phyloP scores from a whole-genome alignment of 805 yeast species.

The Pichia phayaonensis region DNA sequence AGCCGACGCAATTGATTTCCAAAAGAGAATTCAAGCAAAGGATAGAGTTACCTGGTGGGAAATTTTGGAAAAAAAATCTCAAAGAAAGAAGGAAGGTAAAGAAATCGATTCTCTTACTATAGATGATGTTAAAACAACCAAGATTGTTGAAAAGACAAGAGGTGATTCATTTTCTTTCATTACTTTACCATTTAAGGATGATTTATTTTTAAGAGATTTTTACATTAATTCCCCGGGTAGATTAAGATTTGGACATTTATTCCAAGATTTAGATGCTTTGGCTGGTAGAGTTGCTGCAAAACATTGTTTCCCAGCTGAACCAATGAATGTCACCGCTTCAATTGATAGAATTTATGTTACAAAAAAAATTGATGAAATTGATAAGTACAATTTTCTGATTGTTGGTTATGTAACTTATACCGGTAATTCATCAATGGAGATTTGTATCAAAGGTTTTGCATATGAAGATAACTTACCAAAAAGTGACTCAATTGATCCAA shows the following conservation, averaged over 20 bases:
- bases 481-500: conserved; percentile 37
- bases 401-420: conserved; percentile 95
- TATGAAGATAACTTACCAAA: conserved; percentile 48
- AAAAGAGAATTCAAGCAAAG: conserved; percentile 29
- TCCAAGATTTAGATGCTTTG: conserved; percentile 88
- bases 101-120: conserved; percentile 63
- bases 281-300: conserved; percentile 92
- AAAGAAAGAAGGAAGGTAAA: conserved; percentile 66
- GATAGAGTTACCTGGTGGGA: conserved; percentile 75
- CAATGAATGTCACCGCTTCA: conserved; percentile 91
- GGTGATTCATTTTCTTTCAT: conserved; percentile 68
- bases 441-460: conserved; percentile 81
- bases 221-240: conserved; percentile 90
- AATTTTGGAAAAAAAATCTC: conserved; percentile 67
- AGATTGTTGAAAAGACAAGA: conserved; percentile 64
- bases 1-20: conserved; percentile 51
- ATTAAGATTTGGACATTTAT: conserved; percentile 83
- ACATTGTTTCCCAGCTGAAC: conserved; percentile 93
- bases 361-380: conserved; percentile 72
- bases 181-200: conserved; percentile 76
- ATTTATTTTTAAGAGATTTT: conserved; percentile 73
- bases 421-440: conserved; percentile 93
- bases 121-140: conserved; percentile 63
- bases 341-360: conserved; percentile 88
- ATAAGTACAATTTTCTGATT: conserved; percentile 65